Conservation (phyloP, 306 rosid genomes). For the Quercus dentata region DNA sequence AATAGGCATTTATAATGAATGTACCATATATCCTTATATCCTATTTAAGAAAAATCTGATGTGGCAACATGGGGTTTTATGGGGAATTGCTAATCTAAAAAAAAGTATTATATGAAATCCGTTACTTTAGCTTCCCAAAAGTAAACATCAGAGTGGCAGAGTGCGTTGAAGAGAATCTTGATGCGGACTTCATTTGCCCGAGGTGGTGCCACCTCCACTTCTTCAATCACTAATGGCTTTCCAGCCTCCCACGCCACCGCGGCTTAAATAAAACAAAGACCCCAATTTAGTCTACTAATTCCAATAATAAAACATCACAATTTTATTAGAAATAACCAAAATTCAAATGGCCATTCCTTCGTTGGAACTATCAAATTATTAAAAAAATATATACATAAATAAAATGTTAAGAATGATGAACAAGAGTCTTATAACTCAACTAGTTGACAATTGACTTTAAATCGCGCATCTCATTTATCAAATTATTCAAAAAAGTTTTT, state of each 20-base stretch:
- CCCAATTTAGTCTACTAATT: neutral
- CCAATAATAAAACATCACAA: neutral
- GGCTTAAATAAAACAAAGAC: conserved; percentile 8
- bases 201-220: conserved; percentile 39
- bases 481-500: no score
- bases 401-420: no score
- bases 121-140: conserved; percentile 40
- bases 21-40: no score
- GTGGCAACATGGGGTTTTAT: no score
- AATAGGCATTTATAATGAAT: no score
- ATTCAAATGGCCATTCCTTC: neutral
- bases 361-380: neutral
- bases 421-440: no score
- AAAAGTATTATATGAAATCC: neutral
- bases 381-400: no score
- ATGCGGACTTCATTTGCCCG: conserved; percentile 29
- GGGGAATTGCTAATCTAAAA: no score
- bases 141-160: conserved; percentile 34
- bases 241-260: conserved; percentile 43
- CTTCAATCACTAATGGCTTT: conserved; percentile 35
- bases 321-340: neutral
- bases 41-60: no score
- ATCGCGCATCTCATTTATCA: rapidly evolving
- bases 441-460: neutral
- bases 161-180: conserved; percentile 31